Evolutionary conservation across 2,329 filamentous ascomycete genomes (phyloP).

Genomic region (Epichloe typhina): DNA sequence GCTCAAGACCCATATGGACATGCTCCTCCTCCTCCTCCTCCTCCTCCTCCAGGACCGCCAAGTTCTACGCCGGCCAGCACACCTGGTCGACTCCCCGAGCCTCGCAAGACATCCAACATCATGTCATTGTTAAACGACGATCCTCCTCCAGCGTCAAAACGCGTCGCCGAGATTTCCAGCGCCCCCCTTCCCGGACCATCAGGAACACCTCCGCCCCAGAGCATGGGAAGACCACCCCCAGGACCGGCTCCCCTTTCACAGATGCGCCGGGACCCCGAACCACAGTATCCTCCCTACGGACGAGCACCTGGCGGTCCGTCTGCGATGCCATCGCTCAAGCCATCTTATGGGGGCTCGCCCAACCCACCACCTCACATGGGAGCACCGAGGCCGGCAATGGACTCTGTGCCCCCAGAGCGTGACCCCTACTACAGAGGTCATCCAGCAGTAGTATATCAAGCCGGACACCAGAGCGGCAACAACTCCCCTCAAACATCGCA

Average conservation of each 20-base stretch:
- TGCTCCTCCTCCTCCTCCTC: conserved; percentile 15
- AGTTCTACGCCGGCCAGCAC: conserved; percentile 1
- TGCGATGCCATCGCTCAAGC: conserved; percentile 42
- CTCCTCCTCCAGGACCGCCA: conserved; percentile 14
- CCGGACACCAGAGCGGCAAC: conserved; percentile 23
- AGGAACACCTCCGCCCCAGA: conserved; percentile 36
- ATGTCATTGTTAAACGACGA: conserved; percentile 53
- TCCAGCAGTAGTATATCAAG: conserved; percentile 23
- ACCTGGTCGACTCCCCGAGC: conserved; percentile 31
- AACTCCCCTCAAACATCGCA: conserved; percentile 34
- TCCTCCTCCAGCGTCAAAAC: conserved; percentile 35
- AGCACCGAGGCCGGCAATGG: conserved; percentile 30
- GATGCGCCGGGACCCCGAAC: conserved; percentile 36
- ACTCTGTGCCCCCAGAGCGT: conserved; percentile 23
- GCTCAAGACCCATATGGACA: conserved; percentile 18
- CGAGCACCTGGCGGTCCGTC: conserved; percentile 24
- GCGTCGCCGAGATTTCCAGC: conserved; percentile 33
- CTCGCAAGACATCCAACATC: conserved; percentile 48
- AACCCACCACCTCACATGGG: conserved; percentile 31
- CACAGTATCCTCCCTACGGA: conserved; percentile 33
- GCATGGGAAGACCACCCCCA: conserved; percentile 25
- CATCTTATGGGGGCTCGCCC: conserved; percentile 36
- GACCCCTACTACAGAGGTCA: conserved; percentile 35
- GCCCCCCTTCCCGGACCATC: conserved; percentile 26
- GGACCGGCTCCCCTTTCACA: conserved; percentile 26